Base-by-base conservation (phyloP, 2,329 filamentous ascomycete species). In the Aspergillus sp. region DNA sequence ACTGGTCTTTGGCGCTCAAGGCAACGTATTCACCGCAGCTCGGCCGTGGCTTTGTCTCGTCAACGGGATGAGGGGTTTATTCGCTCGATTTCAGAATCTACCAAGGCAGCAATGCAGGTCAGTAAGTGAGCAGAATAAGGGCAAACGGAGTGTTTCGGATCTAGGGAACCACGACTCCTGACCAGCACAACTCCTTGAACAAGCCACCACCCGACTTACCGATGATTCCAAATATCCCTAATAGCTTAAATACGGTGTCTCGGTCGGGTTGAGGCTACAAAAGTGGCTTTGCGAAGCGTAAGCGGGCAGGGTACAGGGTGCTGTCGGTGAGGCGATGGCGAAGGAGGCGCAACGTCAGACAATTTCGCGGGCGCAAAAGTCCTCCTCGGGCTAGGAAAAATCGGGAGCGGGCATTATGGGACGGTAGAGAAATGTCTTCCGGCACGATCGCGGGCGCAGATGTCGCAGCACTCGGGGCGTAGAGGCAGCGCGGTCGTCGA, bases 311-410 rank as follows among this genome's bases (percentile, higher is more conserved):
- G 52, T 50, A 41, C 59, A 55, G 58, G 58, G 60, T 49, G 23
- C 37, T 51, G 60, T 62, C 62, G 63, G 62, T 58, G 57, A 56
- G 63, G 56, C 60, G 57, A 56, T 54, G 59, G 60, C 63, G 62
- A 66, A 54, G 55, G 58, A 57, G 58, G 52, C 53, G 47, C 48
- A 56, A 58, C 49, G 62, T 55, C 49, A 59, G 59, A 62, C 49
- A 50, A 58, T 59, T 55, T 57, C 58, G 59, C 58, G 48, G 50
- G 60, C 53, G 63, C 58, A 63, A 53, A 52, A 47, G 43, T 52
- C 48, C 56, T 60, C 62, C 59, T 45, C 49, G 50, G 35, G 21
- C 55, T 63, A 66, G 55, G 53, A 23, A 17, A 48, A 23, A 43
- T 39, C 43, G 47, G 40, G 49, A 33, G 47, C 49, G 33, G 51